Base-by-base conservation (phyloP, 2,329 filamentous ascomycete genomes). In the Colletotrichum australisinense region DNA sequence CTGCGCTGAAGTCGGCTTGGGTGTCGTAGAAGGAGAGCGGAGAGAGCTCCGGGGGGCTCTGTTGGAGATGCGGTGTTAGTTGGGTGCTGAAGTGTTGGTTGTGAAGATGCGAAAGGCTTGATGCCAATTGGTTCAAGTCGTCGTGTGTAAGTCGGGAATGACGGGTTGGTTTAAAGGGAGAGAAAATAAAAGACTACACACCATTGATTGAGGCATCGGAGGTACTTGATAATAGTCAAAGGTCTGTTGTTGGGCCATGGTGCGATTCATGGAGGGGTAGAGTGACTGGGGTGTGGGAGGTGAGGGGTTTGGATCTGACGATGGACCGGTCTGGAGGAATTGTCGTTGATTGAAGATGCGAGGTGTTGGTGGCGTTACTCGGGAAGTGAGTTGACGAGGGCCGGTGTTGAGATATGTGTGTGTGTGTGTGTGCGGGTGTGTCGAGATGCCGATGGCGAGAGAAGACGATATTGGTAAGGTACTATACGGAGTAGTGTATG, bases 1-100 rank as follows among this genome's bases (percentile, higher is more conserved):
- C 81, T 38, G 79, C 80, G 60, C 78, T 78, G 76, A 81, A 80
- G 73, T 83, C 81, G 49, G 78, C 74, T 32, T 76, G 75, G 16
- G 60, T 57, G 67, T 76, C 75, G 74, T 76, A 76, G 65, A 73
- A 75, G 3, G 75, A 75, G 60, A 72, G 72, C 8, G 74, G 74
- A 4, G 75, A 76, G 32, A 76, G 66, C 57, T 76, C 69, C 16
- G 66, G 67, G 1, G 74, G 69, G n/a, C 64, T 74, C 74, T 75
- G 66, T 49, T 9, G 5, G 2, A 11, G 1, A 11, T 11, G 42
- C 16, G 8, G 16, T 75, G 72, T 75, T 57, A 75, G 72, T 67
- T 28, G 16, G 4, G 22, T 22, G 42, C 14, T 11, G 22, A 12
- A 35, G 32, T 35, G 32, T 8, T 22, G 42, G 19, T 49, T 49